Evolutionary conservation across 768 basidiomycete species (phyloP), one percentile per base, ranked within the genome.

Genomic region (Pleurotus platypus): DNA sequence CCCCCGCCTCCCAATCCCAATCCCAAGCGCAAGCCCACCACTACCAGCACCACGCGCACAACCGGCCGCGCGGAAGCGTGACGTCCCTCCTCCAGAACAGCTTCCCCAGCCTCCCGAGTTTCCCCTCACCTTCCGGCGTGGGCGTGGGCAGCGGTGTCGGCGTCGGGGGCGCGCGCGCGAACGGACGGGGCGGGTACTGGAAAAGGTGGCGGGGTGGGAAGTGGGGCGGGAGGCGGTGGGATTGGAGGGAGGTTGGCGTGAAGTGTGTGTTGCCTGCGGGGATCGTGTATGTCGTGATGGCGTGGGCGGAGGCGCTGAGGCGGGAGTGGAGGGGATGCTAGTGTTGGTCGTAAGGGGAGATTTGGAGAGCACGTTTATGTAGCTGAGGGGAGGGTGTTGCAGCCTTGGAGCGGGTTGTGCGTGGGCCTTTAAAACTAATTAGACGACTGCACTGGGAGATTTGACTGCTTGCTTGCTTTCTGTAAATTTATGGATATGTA

Each of bases 181-280:
- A 45, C 16, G 43, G 38, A 50, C 60, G 57, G 18, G 60, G 61
- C 12, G 68, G 68, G 6, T 68, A 72, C 56, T 78, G 75, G 77
- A 70, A 72, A 56, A 65, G 75, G 53, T 78, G 75, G 70, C 66
- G 73, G 8, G 78, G 78, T 27, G 74, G 80, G 5, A 74, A 71
- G 47, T 80, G 83, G 78, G 80, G 78, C 15, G 84, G 81, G 13
- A 74, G 92, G 55, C 74, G 82, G 49, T 93, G 90, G 92, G 86
- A 94, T 69, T 94, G 92, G 92, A 74, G 69, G 39, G 80, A 83
- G 66, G 89, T 94, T 1, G 74, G 79, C 13, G 67, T 79, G 57
- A 82, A 83, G 67, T 92, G 92, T 64, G 79, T 84, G 47, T 67
- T 92, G 51, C 92, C 92, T 2, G 86, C 86, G 18, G 87, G 85